Percentiles rank a stretch among this genome's conserved stretches.
Evolutionary conservation across 495 filamentous ascomycete species (phyloP).

Genomic region (Oidiodendron maius): DNA sequence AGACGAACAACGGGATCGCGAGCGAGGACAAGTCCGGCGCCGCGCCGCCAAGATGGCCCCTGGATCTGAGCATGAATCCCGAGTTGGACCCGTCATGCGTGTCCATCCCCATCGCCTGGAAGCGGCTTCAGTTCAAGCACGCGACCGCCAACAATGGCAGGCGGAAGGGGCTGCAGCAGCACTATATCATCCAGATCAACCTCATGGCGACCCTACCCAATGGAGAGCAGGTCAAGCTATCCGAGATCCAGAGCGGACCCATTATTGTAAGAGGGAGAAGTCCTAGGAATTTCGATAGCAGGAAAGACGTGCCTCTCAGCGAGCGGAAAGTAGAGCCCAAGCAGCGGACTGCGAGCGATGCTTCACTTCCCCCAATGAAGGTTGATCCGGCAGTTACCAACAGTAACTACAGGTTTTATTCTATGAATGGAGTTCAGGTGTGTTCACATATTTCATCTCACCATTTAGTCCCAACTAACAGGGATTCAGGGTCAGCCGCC

Average conservation of each 20-base stretch:
- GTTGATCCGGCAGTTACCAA: slow-evolving; percentile 19
- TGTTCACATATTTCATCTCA: neutral
- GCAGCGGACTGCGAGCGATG: slow-evolving; percentile 18
- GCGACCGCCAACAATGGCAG: slow-evolving; percentile 83
- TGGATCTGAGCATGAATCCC: slow-evolving; percentile 70
- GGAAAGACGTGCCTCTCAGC: slow-evolving; percentile 59
- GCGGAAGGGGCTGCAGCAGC: slow-evolving; percentile 63
- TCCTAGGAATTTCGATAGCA: slow-evolving; percentile 62
- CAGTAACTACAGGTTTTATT: slow-evolving; percentile 19
- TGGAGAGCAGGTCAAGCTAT: slow-evolving; percentile 50
- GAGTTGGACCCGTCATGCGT: slow-evolving; percentile 73
- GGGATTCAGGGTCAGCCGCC: neutral
- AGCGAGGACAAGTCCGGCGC: slow-evolving; percentile 41
- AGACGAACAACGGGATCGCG: slow-evolving; percentile 56
- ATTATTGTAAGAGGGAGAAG: slow-evolving; percentile 66
- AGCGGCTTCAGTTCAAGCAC: slow-evolving; percentile 85
- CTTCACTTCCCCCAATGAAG: slow-evolving; percentile 8
- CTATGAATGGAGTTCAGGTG: slow-evolving; percentile 17
- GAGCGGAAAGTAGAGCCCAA: slow-evolving; percentile 33
- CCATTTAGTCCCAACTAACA: too few relatives aligned
- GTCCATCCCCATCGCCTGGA: slow-evolving; percentile 81
- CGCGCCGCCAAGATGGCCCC: slow-evolving; percentile 46
- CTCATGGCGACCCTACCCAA: slow-evolving; percentile 54
- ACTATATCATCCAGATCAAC: slow-evolving; percentile 62
- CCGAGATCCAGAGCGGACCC: slow-evolving; percentile 57